Evolutionary conservation across 2,329 filamentous ascomycete genomes (phyloP).

Genomic region (Fusarium torulosum): DNA sequence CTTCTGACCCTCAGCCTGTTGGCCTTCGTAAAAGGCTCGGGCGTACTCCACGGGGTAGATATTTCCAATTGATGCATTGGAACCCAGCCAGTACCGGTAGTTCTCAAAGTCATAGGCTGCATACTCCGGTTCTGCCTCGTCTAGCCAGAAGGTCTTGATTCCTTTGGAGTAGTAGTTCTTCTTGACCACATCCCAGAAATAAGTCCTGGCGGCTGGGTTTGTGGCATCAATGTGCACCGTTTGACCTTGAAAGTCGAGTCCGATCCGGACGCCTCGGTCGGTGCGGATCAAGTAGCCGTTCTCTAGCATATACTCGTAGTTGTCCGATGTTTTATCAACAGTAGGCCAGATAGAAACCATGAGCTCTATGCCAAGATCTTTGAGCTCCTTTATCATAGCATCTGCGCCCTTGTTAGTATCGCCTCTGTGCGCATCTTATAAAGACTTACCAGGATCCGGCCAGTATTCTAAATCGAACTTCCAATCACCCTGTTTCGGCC

Average conservation of each 20-base stretch:
- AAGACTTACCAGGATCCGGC: slow-evolving; percentile 69
- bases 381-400: slow-evolving; percentile 73
- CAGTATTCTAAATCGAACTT: slow-evolving; percentile 73
- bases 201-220: slow-evolving; percentile 68
- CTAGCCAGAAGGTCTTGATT: slow-evolving; percentile 75
- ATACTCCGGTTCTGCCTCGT: slow-evolving; percentile 78
- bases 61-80: slow-evolving; percentile 64
- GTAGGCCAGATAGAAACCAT: slow-evolving; percentile 80
- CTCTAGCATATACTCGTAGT: slow-evolving; percentile 72
- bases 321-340: slow-evolving; percentile 69
- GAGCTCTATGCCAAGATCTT: slow-evolving; percentile 69
- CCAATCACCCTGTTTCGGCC: slow-evolving; percentile 76
- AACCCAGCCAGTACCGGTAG: slow-evolving; percentile 59
- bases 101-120: slow-evolving; percentile 74
- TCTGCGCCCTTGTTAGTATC: slow-evolving; percentile 50
- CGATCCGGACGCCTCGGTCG: slow-evolving; percentile 69
- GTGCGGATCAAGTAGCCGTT: slow-evolving; percentile 70
- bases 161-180: slow-evolving; percentile 72
- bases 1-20: slow-evolving; percentile 63
- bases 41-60: slow-evolving; percentile 71
- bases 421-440: too few relatives aligned
- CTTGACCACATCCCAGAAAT: slow-evolving; percentile 70
- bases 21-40: slow-evolving; percentile 70
- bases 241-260: slow-evolving; percentile 70
- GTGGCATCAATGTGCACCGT: slow-evolving; percentile 74